Evolutionary conservation across 2,329 filamentous ascomycete species (phyloP).

Genomic region (Penicillium sp.): DNA sequence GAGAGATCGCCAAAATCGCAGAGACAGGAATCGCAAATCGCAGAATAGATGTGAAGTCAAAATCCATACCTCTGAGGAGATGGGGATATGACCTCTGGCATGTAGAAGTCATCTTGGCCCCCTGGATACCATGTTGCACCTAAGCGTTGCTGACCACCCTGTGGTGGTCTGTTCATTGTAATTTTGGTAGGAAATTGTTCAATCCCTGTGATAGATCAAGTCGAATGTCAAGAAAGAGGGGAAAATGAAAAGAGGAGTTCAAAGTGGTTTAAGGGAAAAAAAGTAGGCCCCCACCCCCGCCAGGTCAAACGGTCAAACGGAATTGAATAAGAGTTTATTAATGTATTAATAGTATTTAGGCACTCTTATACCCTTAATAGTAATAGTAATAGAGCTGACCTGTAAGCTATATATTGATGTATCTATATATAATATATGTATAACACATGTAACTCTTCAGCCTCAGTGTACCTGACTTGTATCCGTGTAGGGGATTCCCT

Average conservation of each 20-base stretch:
- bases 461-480: background rate
- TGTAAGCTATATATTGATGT: background rate
- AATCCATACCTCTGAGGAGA: constrained; percentile 62
- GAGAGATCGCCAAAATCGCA: background rate
- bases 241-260: background rate
- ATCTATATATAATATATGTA: background rate
- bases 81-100: constrained; percentile 68
- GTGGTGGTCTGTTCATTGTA: constrained; percentile 39
- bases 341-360: background rate
- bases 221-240: constrained; percentile 4
- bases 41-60: background rate
- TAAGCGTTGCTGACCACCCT: constrained; percentile 44
- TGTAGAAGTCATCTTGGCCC: constrained; percentile 65
- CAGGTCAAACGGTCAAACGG: constrained; percentile 1
- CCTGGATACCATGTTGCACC: constrained; percentile 68
- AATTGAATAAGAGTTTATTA: background rate
- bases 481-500: background rate
- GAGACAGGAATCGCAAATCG: background rate
- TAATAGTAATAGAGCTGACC: background rate
- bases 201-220: background rate
- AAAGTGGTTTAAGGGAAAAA: background rate
- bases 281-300: background rate
- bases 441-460: background rate
- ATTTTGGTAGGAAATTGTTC: background rate
- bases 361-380: background rate